These are phyloP conservation scores for Trichoderma lentiforme DNA, from an alignment of 2,329 filamentous ascomycete species.

Conservation along the genomic window DNA sequence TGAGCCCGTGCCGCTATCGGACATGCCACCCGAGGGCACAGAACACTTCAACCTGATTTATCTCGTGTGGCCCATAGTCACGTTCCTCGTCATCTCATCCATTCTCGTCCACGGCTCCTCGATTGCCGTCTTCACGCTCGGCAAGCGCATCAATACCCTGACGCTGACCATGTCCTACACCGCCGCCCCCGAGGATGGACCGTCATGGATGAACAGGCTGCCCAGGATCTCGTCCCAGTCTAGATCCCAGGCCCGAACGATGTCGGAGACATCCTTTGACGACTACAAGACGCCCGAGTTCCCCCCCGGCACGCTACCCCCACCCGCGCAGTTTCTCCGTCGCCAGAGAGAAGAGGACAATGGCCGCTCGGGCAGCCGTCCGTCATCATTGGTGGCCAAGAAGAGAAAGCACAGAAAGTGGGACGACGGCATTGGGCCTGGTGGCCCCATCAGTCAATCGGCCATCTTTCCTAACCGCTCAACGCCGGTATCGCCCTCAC, in stretches of 20 bases:
- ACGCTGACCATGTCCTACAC: constrained; percentile 97
- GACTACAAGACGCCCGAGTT: constrained; percentile 59
- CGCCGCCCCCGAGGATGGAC: constrained; percentile 79
- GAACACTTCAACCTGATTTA: constrained; percentile 69
- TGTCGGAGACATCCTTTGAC: constrained; percentile 73
- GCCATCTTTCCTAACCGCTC: constrained; percentile 71
- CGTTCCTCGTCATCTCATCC: constrained; percentile 89
- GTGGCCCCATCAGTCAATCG: constrained; percentile 84
- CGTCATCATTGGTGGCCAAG: constrained; percentile 58
- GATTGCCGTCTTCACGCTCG: constrained; percentile 93
- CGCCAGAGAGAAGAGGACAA: constrained; percentile 72
- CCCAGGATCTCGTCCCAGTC: constrained; percentile 66
- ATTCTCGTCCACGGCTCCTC: constrained; percentile 98
- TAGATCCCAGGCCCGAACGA: constrained; percentile 78
- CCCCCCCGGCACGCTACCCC: constrained; percentile 68
- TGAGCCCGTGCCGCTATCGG: constrained; percentile 67
- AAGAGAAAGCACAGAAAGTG: constrained; percentile 64
- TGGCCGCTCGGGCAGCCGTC: constrained; percentile 52
- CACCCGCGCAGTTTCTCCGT: constrained; percentile 74
- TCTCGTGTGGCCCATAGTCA: constrained; percentile 92
- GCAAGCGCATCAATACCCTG: constrained; percentile 96
- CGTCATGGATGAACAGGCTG: constrained; percentile 91
- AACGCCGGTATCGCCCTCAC: constrained; percentile 24
- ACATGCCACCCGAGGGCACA: constrained; percentile 52
- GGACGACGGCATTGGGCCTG: constrained; percentile 70